Base-by-base conservation (phyloP, 306 rosid genomes). In the Pterocarpus santalinus region DNA sequence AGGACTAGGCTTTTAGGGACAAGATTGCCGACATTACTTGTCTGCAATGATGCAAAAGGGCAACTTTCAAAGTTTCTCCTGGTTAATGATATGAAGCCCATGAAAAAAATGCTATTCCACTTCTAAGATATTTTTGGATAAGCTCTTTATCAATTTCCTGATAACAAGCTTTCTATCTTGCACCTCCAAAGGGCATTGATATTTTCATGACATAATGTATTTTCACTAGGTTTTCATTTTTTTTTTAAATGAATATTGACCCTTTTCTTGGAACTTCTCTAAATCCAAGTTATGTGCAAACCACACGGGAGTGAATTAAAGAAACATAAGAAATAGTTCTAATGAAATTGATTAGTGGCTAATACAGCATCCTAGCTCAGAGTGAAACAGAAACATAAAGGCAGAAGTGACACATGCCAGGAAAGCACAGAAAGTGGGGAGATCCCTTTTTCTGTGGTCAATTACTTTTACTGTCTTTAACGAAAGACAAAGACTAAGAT, bases 401-500 rank as follows among this genome's bases (percentile, higher is more conserved):
- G 0, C 28, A 22, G 87, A 86, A 64, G 74, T 81, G 83, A 84
- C 85, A 74, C 49, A 39, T 86, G 79, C 80, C 66, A 82, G 76
- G 12, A 49, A 70, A 85, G 83, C 92, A 86, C 90, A 83, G 90
- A 86, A 86, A 88, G 84, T 79, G 74, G 85, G 53, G 84, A 62
- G 77, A 73, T 77, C 76, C 79, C 82, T 66, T 78, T 87, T 82
- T 71, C 83, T 69, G 75, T 78, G 77, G 90, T 88, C 88, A 74
- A 84, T 84, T 81, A 73, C 16, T 77, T 44, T 89, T 88, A 64
- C 91, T 55, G 44, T 84, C 74, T 84, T 84, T 84, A 82, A 88
- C 71, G 90, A 90, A 91, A 85, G 92, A 93, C 96, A 93, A 90
- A 86, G 81, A 76, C 88, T 87, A 68, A 89, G 98, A 91, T 94